Percentiles rank a stretch among this genome's conserved stretches.
phyloP scores from a whole-genome alignment of 2,329 filamentous ascomycete genomes.

The Hypoxylon sp. region DNA sequence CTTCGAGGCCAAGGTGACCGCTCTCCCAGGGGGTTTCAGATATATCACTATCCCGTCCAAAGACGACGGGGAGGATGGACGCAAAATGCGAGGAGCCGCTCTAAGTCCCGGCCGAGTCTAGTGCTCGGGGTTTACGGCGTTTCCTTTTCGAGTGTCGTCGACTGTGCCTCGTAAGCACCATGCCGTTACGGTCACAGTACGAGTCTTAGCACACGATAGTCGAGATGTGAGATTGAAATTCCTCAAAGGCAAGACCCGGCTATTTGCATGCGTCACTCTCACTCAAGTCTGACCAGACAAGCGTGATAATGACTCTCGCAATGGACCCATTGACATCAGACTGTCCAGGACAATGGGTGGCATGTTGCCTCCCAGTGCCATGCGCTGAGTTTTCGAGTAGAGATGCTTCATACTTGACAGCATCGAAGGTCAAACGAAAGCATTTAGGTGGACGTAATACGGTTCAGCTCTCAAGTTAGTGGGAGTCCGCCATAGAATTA shows the following conservation, averaged over 20 bases:
- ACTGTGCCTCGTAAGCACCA: conserved; percentile 2
- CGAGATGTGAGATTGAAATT: neutral
- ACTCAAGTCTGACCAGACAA: neutral
- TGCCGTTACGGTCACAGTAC: neutral
- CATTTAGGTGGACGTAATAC: neutral
- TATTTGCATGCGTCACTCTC: conserved; percentile 3
- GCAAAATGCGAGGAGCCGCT: conserved; percentile 11
- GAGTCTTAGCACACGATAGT: conserved; percentile 8
- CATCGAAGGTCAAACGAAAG: conserved; percentile 1
- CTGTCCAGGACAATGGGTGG: neutral
- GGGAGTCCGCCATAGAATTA: neutral
- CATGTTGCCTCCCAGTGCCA: neutral
- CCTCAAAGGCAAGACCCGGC: conserved; percentile 1
- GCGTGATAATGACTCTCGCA: neutral
- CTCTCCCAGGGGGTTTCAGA: conserved; percentile 17
- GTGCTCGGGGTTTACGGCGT: conserved; percentile 7
- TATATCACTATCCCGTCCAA: conserved; percentile 6
- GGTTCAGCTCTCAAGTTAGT: conserved; percentile 2
- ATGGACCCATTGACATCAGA: neutral
- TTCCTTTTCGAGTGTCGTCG: neutral
- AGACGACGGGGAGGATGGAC: neutral
- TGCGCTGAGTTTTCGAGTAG: neutral
- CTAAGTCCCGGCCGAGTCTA: conserved; percentile 1
- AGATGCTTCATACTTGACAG: neutral
- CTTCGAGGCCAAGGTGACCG: neutral